phyloP scores from a whole-genome alignment of 345 rosid genomes.

The Lumnitzera littorea region DNA sequence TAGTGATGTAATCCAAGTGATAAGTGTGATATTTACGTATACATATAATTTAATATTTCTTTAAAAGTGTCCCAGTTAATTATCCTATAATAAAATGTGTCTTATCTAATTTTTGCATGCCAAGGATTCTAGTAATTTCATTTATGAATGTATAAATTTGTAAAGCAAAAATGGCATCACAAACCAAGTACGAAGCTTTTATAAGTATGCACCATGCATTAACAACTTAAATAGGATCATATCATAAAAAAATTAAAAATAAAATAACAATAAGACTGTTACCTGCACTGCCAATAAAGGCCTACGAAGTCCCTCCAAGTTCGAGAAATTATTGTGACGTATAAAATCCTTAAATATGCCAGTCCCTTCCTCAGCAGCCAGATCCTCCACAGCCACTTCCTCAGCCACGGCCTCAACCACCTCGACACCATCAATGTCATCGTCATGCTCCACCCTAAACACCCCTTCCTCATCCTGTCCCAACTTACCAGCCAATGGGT shows the following conservation, averaged over 20 bases:
- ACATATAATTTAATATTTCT: too few species aligned
- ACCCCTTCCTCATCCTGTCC: constrained; percentile 81
- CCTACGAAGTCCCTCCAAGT: constrained; percentile 65
- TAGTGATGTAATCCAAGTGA: too few species aligned
- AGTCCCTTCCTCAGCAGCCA: constrained; percentile 57
- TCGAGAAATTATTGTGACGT: constrained; percentile 58
- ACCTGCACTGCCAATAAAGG: constrained; percentile 82
- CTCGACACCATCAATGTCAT: constrained; percentile 81
- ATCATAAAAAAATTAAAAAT: not conserved
- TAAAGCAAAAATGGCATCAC: too few species aligned
- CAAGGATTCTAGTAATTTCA: too few species aligned
- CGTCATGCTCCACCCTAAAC: constrained; percentile 67
- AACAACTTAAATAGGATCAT: too few species aligned
- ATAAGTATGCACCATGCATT: not conserved
- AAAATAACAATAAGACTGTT: not conserved
- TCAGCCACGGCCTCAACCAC: constrained; percentile 50
- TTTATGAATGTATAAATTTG: too few species aligned
- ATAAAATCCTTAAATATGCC: constrained; percentile 51
- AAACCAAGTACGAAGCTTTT: not conserved
- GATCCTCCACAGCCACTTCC: constrained; percentile 52
- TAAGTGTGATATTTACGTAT: too few species aligned
- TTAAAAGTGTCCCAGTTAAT: too few species aligned
- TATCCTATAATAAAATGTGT: too few species aligned
- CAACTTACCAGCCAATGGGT: constrained; percentile 76
- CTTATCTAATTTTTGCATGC: too few species aligned